These are phyloP conservation scores for Ceratocystis diversiconidia DNA, from an alignment of 2,329 filamentous ascomycete species.

Conservation along the genomic window DNA sequence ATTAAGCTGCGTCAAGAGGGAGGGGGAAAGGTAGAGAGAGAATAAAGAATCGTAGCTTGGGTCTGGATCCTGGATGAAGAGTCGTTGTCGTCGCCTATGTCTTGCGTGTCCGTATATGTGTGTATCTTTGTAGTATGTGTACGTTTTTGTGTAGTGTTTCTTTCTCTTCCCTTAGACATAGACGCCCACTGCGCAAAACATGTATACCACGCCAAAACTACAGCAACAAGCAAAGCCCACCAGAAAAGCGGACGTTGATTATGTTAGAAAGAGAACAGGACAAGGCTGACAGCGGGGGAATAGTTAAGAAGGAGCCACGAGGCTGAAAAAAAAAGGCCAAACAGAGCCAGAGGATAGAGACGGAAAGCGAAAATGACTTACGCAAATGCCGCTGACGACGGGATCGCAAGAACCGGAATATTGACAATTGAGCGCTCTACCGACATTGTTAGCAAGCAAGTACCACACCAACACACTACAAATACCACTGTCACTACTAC, in stretches of 20 bases:
- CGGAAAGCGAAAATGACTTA: conserved; percentile 35
- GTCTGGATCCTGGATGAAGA: conserved; percentile 19
- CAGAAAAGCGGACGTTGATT: conserved; percentile 20
- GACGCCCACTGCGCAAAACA: conserved; percentile 97
- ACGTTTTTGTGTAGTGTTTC: conserved; percentile 19
- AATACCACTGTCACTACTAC: no score
- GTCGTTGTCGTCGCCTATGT: conserved; percentile 22
- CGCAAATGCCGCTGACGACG: conserved; percentile 81
- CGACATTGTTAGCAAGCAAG: not conserved
- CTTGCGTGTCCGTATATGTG: conserved; percentile 19
- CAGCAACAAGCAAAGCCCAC: not conserved
- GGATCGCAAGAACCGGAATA: conserved; percentile 64
- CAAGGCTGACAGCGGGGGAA: conserved; percentile 17
- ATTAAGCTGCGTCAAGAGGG: not conserved
- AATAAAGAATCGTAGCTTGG: not conserved
- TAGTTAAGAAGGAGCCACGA: not conserved
- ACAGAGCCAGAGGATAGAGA: not conserved
- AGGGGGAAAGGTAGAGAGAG: not conserved
- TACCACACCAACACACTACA: no score
- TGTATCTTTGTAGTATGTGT: not conserved
- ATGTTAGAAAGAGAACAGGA: conserved; percentile 4
- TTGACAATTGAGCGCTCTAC: conserved; percentile 69
- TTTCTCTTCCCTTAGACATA: conserved; percentile 54
- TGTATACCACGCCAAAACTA: conserved; percentile 89
- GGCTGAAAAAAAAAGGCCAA: not conserved